Conservation (phyloP, 495 filamentous ascomycete species). For the Cladorrhinum samala region DNA sequence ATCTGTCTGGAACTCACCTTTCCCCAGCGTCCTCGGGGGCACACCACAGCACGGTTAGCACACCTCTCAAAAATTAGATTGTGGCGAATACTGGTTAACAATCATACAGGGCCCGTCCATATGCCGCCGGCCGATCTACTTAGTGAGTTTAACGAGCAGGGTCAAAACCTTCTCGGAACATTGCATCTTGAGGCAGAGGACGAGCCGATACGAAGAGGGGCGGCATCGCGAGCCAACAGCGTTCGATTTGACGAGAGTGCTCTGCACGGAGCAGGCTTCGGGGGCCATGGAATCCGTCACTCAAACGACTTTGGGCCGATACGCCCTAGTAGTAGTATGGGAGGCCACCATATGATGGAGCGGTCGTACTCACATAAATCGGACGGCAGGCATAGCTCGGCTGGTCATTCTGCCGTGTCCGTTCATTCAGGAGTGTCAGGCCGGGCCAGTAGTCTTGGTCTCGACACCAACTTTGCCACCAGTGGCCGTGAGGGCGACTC, state of each 20-base stretch:
- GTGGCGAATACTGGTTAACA: slow-evolving; percentile 20
- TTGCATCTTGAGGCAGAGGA: slow-evolving; percentile 75
- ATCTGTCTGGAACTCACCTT: slow-evolving; percentile 85
- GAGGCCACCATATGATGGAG: slow-evolving; percentile 74
- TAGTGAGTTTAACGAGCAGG: slow-evolving; percentile 69
- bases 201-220: slow-evolving; percentile 75
- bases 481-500: slow-evolving; percentile 58
- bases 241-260: slow-evolving; percentile 98
- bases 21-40: slow-evolving; percentile 68
- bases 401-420: slow-evolving; percentile 71
- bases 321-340: slow-evolving; percentile 74
- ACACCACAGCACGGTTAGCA: slow-evolving; percentile 74
- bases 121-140: slow-evolving; percentile 60
- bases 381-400: slow-evolving; percentile 90
- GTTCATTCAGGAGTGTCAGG: slow-evolving; percentile 60
- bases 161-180: slow-evolving; percentile 61
- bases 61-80: background rate
- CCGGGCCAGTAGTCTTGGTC: slow-evolving; percentile 73
- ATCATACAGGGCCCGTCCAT: slow-evolving; percentile 58
- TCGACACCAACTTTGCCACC: slow-evolving; percentile 65
- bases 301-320: slow-evolving; percentile 73
- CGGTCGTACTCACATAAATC: slow-evolving; percentile 90
- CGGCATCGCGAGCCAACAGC: slow-evolving; percentile 87
- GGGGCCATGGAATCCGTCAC: slow-evolving; percentile 69
- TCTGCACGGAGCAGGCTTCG: slow-evolving; percentile 77